These are phyloP conservation scores for Porodaedalea pini DNA, from an alignment of 1,284 basidiomycete genomes.

Conservation along the genomic window DNA sequence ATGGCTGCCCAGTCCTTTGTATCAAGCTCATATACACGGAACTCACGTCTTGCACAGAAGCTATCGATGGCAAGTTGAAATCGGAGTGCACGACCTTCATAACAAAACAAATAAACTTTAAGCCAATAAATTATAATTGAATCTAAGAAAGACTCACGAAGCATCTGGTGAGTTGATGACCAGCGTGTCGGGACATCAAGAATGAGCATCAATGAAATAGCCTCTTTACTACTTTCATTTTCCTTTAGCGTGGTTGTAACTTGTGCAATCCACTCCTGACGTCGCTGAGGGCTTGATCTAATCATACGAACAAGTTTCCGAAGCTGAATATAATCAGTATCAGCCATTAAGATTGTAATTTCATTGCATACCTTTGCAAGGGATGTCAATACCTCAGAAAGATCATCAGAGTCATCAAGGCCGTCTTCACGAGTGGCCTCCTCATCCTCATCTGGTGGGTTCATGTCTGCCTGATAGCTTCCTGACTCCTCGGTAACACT, in stretches of 20 bases:
- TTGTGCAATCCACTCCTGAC: not conserved
- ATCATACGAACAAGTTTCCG: not conserved
- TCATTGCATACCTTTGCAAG: not conserved
- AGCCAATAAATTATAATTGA: not conserved
- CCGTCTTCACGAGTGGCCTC: not conserved
- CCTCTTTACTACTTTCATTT: not conserved
- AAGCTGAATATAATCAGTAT: not conserved
- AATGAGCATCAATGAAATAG: constrained; percentile 27
- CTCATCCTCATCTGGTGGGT: too few species aligned
- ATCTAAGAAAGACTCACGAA: constrained; percentile 15
- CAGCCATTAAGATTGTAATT: not conserved
- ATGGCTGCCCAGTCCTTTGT: constrained; percentile 26
- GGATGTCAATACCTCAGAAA: too few species aligned
- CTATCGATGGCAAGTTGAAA: not conserved
- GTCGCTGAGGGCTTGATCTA: not conserved
- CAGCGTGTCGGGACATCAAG: constrained; percentile 29
- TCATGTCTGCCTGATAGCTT: not conserved
- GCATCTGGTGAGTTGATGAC: constrained; percentile 30
- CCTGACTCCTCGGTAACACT: not conserved
- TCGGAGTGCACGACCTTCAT: not conserved
- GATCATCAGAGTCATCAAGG: not conserved
- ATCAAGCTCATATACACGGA: constrained; percentile 21
- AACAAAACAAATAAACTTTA: constrained; percentile 3
- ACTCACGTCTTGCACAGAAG: constrained; percentile 10
- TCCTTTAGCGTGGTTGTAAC: not conserved